These are phyloP conservation scores for Glebionis coronaria DNA, from an alignment of 129 eudicot genomes.

Conservation along the genomic window DNA sequence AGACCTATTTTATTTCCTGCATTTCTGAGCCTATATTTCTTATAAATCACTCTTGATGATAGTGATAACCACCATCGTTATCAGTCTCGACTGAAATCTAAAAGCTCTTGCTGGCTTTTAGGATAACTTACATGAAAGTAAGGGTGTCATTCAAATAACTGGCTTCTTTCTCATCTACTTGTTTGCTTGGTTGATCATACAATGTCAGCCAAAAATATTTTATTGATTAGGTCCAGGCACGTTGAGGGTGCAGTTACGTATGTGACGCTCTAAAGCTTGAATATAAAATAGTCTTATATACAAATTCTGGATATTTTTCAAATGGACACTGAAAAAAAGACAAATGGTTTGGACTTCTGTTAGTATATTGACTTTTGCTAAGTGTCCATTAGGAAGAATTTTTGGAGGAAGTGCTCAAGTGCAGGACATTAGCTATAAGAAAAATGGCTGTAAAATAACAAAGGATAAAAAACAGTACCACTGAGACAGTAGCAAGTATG, in stretches of 20 bases:
- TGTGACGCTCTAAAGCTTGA: not conserved
- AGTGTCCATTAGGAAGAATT: not conserved
- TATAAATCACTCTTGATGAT: too few relatives aligned
- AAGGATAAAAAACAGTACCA: not conserved
- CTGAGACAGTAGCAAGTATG: not conserved
- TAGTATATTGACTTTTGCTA: not conserved
- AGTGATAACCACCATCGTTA: too few relatives aligned
- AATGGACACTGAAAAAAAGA: not conserved
- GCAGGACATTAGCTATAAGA: not conserved
- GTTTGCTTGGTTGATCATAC: not conserved
- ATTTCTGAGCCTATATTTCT: too few relatives aligned
- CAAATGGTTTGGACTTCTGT: not conserved
- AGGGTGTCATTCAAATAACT: too few relatives aligned
- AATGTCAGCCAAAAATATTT: not conserved
- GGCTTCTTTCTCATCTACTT: not conserved
- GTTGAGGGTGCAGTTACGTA: not conserved
- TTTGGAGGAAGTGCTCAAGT: not conserved
- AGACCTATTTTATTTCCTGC: too few relatives aligned
- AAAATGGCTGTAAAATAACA: not conserved
- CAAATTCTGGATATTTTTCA: too few relatives aligned
- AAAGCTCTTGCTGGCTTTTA: too few relatives aligned
- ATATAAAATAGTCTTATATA: not conserved
- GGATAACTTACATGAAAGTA: too few relatives aligned
- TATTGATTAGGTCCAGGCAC: not conserved
- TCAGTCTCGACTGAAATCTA: too few relatives aligned